phyloP scores from a whole-genome alignment of 2,329 filamentous ascomycete genomes.

The Colletotrichum kahawae region DNA sequence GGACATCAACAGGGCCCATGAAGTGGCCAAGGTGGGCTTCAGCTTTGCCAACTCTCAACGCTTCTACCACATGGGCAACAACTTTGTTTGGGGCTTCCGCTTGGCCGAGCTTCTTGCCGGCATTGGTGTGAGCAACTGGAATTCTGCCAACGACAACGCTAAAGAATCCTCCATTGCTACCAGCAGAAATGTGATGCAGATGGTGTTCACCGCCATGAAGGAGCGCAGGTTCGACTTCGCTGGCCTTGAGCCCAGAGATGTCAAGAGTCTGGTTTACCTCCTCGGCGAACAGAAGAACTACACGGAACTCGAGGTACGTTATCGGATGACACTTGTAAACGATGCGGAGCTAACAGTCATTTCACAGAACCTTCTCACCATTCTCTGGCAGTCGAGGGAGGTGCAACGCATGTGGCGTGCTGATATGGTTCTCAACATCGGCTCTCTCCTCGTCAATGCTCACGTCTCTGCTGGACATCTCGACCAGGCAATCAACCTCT shows the following conservation, averaged over 20 bases:
- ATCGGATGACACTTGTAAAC: rapidly evolving
- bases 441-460: conserved; percentile 35
- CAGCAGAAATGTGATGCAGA: conserved; percentile 3
- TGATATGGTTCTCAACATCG: conserved; percentile 32
- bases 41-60: conserved; percentile 44
- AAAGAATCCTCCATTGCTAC: conserved; percentile 29
- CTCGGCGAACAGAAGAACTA: conserved; percentile 53
- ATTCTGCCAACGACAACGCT: conserved; percentile 30
- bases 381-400: conserved; percentile 38
- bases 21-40: conserved; percentile 47
- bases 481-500: conserved; percentile 32
- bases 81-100: conserved; percentile 48
- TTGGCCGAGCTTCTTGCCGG: conserved; percentile 49
- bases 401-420: conserved; percentile 36
- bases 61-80: conserved; percentile 42
- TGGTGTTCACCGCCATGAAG: conserved; percentile 45
- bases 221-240: conserved; percentile 48
- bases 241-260: conserved; percentile 46
- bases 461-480: conserved; percentile 31
- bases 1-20: conserved; percentile 43
- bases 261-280: conserved; percentile 49
- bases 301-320: conserved; percentile 42
- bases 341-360: background rate
- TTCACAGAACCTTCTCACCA: conserved; percentile 28
- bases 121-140: conserved; percentile 33